Base-by-base conservation (phyloP, 495 filamentous ascomycete genomes). In the Trichoderma gamsii region DNA sequence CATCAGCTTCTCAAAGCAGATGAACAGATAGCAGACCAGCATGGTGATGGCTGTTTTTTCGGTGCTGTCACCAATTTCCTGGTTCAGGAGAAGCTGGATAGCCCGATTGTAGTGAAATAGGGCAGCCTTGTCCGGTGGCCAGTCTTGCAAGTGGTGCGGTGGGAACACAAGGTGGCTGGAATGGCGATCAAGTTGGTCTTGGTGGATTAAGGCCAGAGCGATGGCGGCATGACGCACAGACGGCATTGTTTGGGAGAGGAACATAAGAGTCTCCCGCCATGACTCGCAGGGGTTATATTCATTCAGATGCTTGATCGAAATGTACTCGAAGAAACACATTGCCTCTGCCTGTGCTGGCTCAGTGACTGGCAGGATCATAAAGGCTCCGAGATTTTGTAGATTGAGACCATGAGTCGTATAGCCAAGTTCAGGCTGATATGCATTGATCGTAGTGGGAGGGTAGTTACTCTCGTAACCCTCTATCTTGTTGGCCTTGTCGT, bases 221-320 rank as follows among this genome's bases (percentile, higher is more conserved):
- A 75, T 70, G 35, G 76, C 73, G 38, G 76, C 76, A 71, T 76
- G 66, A 12, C 72, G 73, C 66, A 77, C 76, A 43, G 72, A 71
- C 69, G 71, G 72, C 35, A 76, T 71, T 51, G 76, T 77, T 68
- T 77, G 73, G 23, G 73, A 70, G 64, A 77, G 75, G 65, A 73
- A 72, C 68, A 76, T 72, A 64, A 77, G 73, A 61, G 69, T 74
- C 12, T 73, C 69, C 66, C 69, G 71, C 74, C 76, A 77, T 64
- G 72, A 63, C 49, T 72, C 68, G 49, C 69, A 71, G 41, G 72
- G 74, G 16, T 66, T 69, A 41, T 74, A 75, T 75, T 69, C 71
- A 70, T 73, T 76, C 32, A 77, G 73, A 68, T 73, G 69, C 68
- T 73, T 72, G 51, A 77, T 70, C 44, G 76, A 74, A 56, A 73